These are phyloP conservation scores for Aureobasidium sp. DNA, from an alignment of 2,329 filamentous ascomycete genomes.

Conservation along the genomic window DNA sequence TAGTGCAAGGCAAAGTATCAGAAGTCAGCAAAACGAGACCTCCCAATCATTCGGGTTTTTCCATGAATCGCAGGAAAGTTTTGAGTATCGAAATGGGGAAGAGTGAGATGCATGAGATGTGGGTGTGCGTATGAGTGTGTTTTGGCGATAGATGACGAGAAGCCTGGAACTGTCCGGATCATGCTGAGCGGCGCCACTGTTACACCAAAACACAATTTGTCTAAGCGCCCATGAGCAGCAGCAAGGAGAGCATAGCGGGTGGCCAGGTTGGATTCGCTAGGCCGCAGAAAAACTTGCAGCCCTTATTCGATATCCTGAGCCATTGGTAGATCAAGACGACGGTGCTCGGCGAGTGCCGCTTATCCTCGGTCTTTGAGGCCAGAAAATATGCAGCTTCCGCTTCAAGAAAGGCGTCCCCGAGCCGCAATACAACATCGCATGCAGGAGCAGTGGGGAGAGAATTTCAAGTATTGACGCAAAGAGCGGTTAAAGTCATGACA, in stretches of 20 bases:
- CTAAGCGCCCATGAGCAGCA: background rate
- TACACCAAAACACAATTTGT: background rate
- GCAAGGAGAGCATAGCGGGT: background rate
- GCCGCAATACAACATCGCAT: background rate
- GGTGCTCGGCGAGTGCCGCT: slow-evolving; percentile 2
- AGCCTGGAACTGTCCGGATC: background rate
- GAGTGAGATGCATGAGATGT: background rate
- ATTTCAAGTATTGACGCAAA: background rate
- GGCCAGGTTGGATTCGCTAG: background rate
- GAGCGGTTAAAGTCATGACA: background rate
- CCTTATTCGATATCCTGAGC: background rate
- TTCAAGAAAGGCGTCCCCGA: background rate
- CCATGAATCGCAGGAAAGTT: background rate
- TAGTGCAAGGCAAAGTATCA: slow-evolving; percentile 22
- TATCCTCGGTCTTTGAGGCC: background rate
- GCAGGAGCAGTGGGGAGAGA: background rate
- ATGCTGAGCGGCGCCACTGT: background rate
- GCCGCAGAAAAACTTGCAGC: background rate
- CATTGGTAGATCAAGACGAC: background rate
- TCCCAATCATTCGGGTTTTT: slow-evolving; percentile 8
- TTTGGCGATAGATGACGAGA: background rate
- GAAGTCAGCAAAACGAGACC: background rate
- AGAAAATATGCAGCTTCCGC: background rate
- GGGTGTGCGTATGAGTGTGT: background rate
- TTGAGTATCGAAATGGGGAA: background rate